These are phyloP conservation scores for Daldinia grandis DNA, from an alignment of 495 filamentous ascomycete genomes.

Conservation along the genomic window DNA sequence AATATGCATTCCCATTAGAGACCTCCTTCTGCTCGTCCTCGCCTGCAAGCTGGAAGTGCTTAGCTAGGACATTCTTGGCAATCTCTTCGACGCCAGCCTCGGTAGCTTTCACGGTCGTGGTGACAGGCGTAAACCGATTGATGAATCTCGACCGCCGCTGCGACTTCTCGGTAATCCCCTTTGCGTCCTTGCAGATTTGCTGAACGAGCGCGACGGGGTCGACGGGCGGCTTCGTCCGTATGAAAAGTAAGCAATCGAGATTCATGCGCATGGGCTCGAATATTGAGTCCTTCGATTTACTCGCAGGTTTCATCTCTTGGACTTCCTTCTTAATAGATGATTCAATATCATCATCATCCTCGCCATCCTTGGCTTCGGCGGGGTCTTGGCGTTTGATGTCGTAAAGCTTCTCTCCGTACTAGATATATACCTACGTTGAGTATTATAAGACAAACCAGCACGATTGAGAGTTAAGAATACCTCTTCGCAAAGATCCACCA, in stretches of 20 bases:
- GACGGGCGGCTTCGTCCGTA: constrained; percentile 71
- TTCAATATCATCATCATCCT: constrained; percentile 71
- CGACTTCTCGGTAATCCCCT: constrained; percentile 51
- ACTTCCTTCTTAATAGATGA: constrained; percentile 82
- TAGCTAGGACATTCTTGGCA: constrained; percentile 71
- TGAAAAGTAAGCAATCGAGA: constrained; percentile 78
- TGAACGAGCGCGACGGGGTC: constrained; percentile 84
- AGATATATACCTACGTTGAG: constrained; percentile 12
- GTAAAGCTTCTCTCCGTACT: constrained; percentile 71
- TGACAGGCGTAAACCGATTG: constrained; percentile 86
- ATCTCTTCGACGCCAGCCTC: constrained; percentile 78
- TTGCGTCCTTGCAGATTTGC: constrained; percentile 73
- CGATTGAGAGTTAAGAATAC: constrained; percentile 52
- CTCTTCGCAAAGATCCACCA: constrained; percentile 77
- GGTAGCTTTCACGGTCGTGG: constrained; percentile 77
- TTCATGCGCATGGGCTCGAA: constrained; percentile 76
- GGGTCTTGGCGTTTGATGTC: constrained; percentile 51
- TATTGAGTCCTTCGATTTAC: constrained; percentile 50
- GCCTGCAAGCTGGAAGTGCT: constrained; percentile 71
- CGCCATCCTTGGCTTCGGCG: constrained; percentile 49
- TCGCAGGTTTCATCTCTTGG: constrained; percentile 65
- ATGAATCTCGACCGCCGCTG: constrained; percentile 76
- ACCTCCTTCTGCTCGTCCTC: constrained; percentile 27
- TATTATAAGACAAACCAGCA: not conserved
- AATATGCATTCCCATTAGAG: constrained; percentile 8